These are phyloP conservation scores for Sclerotinia trifoliorum DNA, from an alignment of 2,329 filamentous ascomycete genomes.

Conservation along the genomic window DNA sequence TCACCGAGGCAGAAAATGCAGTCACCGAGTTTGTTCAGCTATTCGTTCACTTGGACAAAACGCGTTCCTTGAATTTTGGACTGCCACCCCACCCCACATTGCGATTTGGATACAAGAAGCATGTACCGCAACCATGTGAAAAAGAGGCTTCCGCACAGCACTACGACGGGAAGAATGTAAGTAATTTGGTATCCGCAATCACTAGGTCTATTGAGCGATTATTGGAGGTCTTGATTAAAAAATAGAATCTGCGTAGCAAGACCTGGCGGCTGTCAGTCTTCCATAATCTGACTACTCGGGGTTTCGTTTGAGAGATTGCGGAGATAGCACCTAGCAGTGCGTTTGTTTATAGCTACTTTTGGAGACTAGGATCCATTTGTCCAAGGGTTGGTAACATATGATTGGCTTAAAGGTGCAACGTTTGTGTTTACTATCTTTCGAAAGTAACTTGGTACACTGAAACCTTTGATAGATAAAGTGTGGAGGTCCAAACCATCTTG, in stretches of 20 bases:
- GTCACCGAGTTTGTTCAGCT: not conserved
- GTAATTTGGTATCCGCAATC: not conserved
- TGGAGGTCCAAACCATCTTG: not conserved
- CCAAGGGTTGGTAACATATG: not conserved
- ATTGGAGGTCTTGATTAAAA: not conserved
- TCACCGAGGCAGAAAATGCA: not conserved
- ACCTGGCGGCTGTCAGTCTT: not conserved
- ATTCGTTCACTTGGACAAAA: not conserved
- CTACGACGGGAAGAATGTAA: not conserved
- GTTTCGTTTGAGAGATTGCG: not conserved
- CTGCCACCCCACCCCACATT: constrained; percentile 41
- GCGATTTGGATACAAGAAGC: constrained; percentile 96
- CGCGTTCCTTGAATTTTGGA: not conserved
- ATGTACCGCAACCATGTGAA: not conserved
- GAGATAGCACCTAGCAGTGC: not conserved
- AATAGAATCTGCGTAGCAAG: not conserved
- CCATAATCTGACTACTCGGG: not conserved
- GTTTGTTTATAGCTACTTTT: not conserved
- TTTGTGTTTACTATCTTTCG: not conserved
- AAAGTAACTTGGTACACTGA: not conserved
- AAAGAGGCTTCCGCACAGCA: not conserved
- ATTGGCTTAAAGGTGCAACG: not conserved
- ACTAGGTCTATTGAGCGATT: too few relatives aligned
- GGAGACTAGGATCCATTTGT: not conserved
- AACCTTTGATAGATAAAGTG: not conserved